Base-by-base conservation (phyloP, 495 filamentous ascomycete species). In the Halenospora varia region DNA sequence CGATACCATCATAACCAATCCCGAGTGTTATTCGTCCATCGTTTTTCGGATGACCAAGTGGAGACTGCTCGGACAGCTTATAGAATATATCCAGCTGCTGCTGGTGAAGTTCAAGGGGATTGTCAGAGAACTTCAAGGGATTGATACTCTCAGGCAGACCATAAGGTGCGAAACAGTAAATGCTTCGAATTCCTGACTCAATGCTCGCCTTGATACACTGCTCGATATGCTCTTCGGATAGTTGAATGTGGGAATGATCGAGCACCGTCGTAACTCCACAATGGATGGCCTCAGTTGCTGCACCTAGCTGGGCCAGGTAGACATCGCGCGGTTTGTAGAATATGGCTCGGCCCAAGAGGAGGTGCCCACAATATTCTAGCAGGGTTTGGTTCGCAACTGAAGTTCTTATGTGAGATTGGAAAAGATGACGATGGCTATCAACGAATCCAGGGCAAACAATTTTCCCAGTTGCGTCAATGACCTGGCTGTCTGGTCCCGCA, bases 1-100 rank as follows among this genome's bases (percentile, higher is more conserved):
- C 25, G 35, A 53, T 53, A 10, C 51, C 51, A 41, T 53, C 51
- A 53, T 53, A 53, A 4, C 51, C 51, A 39, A 53, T 10, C 15
- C 51, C 51, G 13, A 53, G 51, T 53, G 51, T 53, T 17, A 53
- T 3, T 40, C 51, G 51, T 13, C 51, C 51, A 53, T 53, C 51
- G 23, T 53, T 53, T 35, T 17, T 39, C 10, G 51, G 41, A 23
- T 18, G 11, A 22, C 51, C 51, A 53, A 53, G 35, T 17, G 51
- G 51, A 40, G 15, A 40, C 23, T 53, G 25, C 10, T 53, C 51
- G 8, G 51, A n/a, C 51, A 53, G 15, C 20, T 53, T 53, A 22
- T 53, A 23, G 51, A 53, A 53, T 42, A 40, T 18, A 42, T 39
- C 51, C 22, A 53, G 51, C 29, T 53, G 51, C 29, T 53, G 13